Evolutionary conservation across 148 eudicot genomes (phyloP).

Genomic region (Cornus kousa): DNA sequence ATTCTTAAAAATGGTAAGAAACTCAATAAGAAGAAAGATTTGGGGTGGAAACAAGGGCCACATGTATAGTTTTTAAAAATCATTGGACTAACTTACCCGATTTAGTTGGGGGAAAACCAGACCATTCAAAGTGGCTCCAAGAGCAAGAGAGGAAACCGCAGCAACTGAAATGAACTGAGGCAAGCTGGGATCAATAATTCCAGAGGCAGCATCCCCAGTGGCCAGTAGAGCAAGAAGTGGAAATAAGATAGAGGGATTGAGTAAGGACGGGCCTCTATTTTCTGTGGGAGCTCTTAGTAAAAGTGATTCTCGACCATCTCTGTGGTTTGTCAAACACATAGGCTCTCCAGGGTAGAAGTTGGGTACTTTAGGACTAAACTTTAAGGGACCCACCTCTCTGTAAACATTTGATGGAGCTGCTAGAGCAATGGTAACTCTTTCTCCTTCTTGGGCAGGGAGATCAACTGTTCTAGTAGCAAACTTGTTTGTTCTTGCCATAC

Average conservation of each 20-base stretch:
- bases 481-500: conserved; percentile 80
- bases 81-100: conserved; percentile 43
- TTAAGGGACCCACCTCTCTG: conserved; percentile 85
- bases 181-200: conserved; percentile 79
- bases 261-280: conserved; percentile 41
- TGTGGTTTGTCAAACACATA: conserved; percentile 82
- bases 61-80: conserved; percentile 2
- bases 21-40: neutral
- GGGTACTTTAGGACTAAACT: conserved; percentile 66
- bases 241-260: conserved; percentile 60
- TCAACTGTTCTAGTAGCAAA: conserved; percentile 93
- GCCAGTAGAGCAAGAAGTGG: conserved; percentile 77
- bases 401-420: conserved; percentile 82
- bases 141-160: conserved; percentile 65
- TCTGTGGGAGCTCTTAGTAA: conserved; percentile 80
- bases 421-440: conserved; percentile 85
- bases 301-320: conserved; percentile 70
- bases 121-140: conserved; percentile 67
- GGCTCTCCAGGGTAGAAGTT: conserved; percentile 84
- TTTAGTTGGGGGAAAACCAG: conserved; percentile 70
- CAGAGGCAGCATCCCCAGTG: conserved; percentile 92
- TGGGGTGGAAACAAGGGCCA: neutral
- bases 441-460: conserved; percentile 94
- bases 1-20: neutral
- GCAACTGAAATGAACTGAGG: conserved; percentile 81